phyloP scores from a whole-genome alignment of 768 basidiomycete genomes.

The Boletus huronensis region DNA sequence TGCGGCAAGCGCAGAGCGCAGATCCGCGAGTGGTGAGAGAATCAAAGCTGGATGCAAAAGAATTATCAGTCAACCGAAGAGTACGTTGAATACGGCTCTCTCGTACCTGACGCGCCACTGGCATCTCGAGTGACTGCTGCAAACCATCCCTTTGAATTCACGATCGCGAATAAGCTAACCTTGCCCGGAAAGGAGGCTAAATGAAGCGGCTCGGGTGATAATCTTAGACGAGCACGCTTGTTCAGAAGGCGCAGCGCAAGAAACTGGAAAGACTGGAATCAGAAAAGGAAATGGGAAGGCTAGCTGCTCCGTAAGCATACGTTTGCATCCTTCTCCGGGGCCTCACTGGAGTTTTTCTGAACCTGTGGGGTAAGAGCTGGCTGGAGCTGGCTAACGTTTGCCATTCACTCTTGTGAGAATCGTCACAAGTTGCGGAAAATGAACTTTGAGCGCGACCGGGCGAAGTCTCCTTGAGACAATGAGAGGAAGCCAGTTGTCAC shows the following conservation, averaged over 20 bases:
- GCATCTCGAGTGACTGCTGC: conserved; percentile 49
- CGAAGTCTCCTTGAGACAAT: background rate
- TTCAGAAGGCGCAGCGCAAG: conserved; percentile 41
- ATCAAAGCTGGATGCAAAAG: conserved; percentile 46
- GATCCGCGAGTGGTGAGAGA: conserved; percentile 55
- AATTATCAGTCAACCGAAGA: background rate
- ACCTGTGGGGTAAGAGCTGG: conserved; percentile 21
- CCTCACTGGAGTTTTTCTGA: conserved; percentile 22
- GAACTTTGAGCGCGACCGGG: background rate
- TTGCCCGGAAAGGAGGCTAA: conserved; percentile 40
- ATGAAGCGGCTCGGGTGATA: conserved; percentile 53
- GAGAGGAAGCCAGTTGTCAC: conserved; percentile 1
- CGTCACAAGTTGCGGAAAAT: background rate
- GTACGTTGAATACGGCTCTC: background rate
- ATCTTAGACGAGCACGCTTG: conserved; percentile 60
- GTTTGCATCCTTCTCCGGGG: conserved; percentile 31
- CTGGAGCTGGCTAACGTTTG: conserved; percentile 33
- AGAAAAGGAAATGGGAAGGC: background rate
- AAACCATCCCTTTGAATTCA: conserved; percentile 67
- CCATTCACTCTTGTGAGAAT: conserved; percentile 14
- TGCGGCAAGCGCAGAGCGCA: conserved; percentile 51
- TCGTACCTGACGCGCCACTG: conserved; percentile 38
- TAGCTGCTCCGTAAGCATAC: conserved; percentile 13
- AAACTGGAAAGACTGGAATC: conserved; percentile 29
- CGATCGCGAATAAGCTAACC: conserved; percentile 54